A percentile compares a stretch with the other conserved stretches of the same genome.
Evolutionary conservation across 2,329 filamentous ascomycete species (phyloP).

Genomic region (Sporothrix luriei): DNA sequence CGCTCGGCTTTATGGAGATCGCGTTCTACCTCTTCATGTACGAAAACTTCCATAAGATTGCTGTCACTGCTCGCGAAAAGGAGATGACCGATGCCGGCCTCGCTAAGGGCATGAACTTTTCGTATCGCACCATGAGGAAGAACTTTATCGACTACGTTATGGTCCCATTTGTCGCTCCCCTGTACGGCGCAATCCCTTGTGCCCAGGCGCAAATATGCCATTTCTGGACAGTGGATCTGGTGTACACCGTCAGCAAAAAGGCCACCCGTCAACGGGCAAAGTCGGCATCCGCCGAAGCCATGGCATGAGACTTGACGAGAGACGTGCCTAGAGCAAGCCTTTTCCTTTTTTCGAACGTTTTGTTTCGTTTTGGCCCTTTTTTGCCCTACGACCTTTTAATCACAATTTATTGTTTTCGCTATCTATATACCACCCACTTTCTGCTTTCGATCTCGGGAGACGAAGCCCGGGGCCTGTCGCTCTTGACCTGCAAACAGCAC

Average conservation of each 20-base stretch:
- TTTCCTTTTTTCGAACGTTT: slow-evolving; percentile 26
- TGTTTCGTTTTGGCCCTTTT: not conserved
- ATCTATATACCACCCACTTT: slow-evolving; percentile 20
- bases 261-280: slow-evolving; percentile 57
- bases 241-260: slow-evolving; percentile 74
- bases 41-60: slow-evolving; percentile 66
- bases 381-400: slow-evolving; percentile 8
- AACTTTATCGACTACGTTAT: slow-evolving; percentile 65
- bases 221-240: slow-evolving; percentile 69
- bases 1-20: slow-evolving; percentile 63
- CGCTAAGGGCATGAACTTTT: slow-evolving; percentile 66
- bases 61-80: slow-evolving; percentile 61
- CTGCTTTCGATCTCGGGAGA: not conserved
- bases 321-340: not conserved
- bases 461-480: not conserved
- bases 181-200: slow-evolving; percentile 69
- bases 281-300: slow-evolving; percentile 40
- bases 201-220: slow-evolving; percentile 69
- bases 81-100: slow-evolving; percentile 69
- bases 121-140: slow-evolving; percentile 56
- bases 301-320: slow-evolving; percentile 32
- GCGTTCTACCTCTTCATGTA: slow-evolving; percentile 67
- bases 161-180: slow-evolving; percentile 67
- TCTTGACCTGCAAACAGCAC: not conserved
- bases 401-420: slow-evolving; percentile 2